Base-by-base conservation (phyloP, 1,284 basidiomycete species). In the Takashimella tepidaria region DNA sequence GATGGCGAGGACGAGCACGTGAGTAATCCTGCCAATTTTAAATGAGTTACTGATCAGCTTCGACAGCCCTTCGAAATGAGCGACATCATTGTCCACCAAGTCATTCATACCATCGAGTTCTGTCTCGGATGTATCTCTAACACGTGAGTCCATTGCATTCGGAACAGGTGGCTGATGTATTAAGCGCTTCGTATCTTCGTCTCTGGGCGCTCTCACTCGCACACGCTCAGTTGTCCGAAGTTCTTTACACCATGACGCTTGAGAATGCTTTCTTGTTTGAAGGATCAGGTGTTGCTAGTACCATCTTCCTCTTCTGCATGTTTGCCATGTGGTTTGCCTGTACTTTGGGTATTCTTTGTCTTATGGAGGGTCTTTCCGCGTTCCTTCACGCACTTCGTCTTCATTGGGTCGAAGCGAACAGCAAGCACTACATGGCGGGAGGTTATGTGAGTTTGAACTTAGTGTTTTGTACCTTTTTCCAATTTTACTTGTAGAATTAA, bases 81-180 rank as follows among this genome's bases (percentile, higher is more conserved):
- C 69, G 95, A 98, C 77, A 84, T 97, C 47, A 83, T 96, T 42
- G 90, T 98, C 56, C 92, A 98, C 78, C 95, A 98, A 75, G 81
- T 96, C 60, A 98, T 98, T 68, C 92, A 95, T 76, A 96, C 93
- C 23, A 97, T 97, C 76, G 96, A 98, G 79, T 98, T 98, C 80
- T 98, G 95, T 72, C 83, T 98, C 86, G 74, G 93, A 20, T 97
- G 95, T 76, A 97, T 99, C 72, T 98, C 96, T 61, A 97, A 99
- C 78, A 99, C 96, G 62, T 72, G 45, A 60, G 68, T 58, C 27
- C 12, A 5, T 8, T 13, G 31, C 22, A 26, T 23, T 47, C 27
- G 22, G 40, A n/a, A n/a, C n/a, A n/a, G n/a, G n/a, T n/a, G n/a
- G 42, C 53, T 57, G 45, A 55, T 25, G n/a, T n/a, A 37, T 10